A percentile compares a stretch with the other conserved stretches of the same genome.
phyloP scores from a whole-genome alignment of 495 filamentous ascomycete species.

The Lichina pygmaea region DNA sequence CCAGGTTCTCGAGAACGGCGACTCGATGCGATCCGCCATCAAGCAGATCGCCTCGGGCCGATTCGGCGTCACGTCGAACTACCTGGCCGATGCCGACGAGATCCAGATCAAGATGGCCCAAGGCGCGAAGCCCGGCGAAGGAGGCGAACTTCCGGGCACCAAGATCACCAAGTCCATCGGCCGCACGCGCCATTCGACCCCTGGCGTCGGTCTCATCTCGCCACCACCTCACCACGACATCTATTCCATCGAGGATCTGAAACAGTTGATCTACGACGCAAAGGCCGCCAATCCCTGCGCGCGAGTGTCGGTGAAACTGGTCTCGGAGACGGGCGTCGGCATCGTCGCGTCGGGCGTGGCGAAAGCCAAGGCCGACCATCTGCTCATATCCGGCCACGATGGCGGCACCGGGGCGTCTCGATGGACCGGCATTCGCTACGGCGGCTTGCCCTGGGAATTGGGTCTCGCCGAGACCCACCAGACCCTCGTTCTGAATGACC shows the following conservation, averaged over 20 bases:
- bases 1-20: slow-evolving; percentile 63
- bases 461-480: slow-evolving; percentile 97
- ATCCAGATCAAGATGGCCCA: slow-evolving; percentile 99
- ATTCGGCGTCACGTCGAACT: slow-evolving; percentile 95
- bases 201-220: slow-evolving; percentile 95
- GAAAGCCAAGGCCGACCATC: slow-evolving; percentile 95
- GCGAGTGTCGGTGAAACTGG: slow-evolving; percentile 93
- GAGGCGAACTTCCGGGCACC: slow-evolving; percentile 92
- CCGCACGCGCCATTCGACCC: slow-evolving; percentile 91
- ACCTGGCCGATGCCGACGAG: slow-evolving; percentile 95
- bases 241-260: slow-evolving; percentile 96
- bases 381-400: slow-evolving; percentile 93
- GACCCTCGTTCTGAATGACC: slow-evolving; percentile 92
- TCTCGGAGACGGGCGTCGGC: slow-evolving; percentile 93
- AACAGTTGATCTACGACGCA: slow-evolving; percentile 95
- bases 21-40: slow-evolving; percentile 96
- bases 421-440: slow-evolving; percentile 99
- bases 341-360: slow-evolving; percentile 97
- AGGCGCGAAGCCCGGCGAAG: slow-evolving; percentile 94
- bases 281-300: slow-evolving; percentile 93
- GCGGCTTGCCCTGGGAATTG: slow-evolving; percentile 92
- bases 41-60: slow-evolving; percentile 96
- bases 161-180: slow-evolving; percentile 96
- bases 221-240: slow-evolving; percentile 98
- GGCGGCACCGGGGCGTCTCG: slow-evolving; percentile 93